These are phyloP conservation scores for Malassezia globosa DNA, from an alignment of 1,284 basidiomycete genomes.

Conservation along the genomic window DNA sequence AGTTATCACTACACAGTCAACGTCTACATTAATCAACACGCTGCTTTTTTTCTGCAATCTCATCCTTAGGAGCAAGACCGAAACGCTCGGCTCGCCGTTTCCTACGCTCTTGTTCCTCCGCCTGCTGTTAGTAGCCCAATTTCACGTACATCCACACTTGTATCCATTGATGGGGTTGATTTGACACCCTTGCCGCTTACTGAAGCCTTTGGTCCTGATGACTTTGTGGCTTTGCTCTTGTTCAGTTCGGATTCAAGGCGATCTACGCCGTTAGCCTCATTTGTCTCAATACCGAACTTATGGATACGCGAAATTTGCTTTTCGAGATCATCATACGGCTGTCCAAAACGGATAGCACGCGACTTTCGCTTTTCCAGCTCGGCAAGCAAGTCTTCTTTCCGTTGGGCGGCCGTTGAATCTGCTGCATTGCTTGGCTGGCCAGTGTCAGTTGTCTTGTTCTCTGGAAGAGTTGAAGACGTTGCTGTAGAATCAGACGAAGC, in stretches of 20 bases:
- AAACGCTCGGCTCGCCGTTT: slow-evolving; percentile 33
- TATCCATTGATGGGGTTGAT: slow-evolving; percentile 6
- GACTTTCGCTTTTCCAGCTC: slow-evolving; percentile 41
- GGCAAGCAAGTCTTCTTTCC: slow-evolving; percentile 21
- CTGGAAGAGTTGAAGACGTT: neutral
- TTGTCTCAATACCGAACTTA: slow-evolving; percentile 35
- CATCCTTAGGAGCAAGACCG: slow-evolving; percentile 18
- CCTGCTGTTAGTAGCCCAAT: neutral
- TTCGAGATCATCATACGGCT: slow-evolving; percentile 31
- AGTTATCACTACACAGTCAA: too few relatives aligned
- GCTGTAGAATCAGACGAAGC: neutral
- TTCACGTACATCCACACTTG: slow-evolving; percentile 7
- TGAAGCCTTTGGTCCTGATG: too few relatives aligned
- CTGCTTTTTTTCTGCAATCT: slow-evolving; percentile 20
- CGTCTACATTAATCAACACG: slow-evolving; percentile 3
- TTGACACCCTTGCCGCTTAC: neutral
- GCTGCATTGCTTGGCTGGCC: neutral
- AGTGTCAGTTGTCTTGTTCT: neutral
- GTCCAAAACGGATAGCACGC: slow-evolving; percentile 36
- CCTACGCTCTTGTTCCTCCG: slow-evolving; percentile 25
- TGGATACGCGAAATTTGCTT: slow-evolving; percentile 30
- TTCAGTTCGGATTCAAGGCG: slow-evolving; percentile 13
- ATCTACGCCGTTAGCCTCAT: slow-evolving; percentile 18
- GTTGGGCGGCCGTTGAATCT: neutral
- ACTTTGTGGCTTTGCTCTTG: slow-evolving; percentile 6